These are phyloP conservation scores for Pharnaceum exiguum DNA, from an alignment of 148 eudicot genomes.

Conservation along the genomic window DNA sequence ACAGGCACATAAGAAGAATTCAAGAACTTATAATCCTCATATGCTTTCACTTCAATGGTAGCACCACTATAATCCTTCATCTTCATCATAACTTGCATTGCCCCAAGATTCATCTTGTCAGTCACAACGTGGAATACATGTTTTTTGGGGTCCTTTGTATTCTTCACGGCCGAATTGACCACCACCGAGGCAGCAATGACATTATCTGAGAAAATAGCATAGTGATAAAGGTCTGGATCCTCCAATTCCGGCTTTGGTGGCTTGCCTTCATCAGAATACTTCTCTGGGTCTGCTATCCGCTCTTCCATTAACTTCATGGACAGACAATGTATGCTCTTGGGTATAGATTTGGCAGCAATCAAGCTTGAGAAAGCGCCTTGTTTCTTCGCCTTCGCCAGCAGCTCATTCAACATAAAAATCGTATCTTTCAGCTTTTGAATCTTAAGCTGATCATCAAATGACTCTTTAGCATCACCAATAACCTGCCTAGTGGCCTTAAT, in stretches of 20 bases:
- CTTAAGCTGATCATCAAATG: constrained; percentile 88
- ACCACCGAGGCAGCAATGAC: constrained; percentile 92
- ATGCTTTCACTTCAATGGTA: constrained; percentile 86
- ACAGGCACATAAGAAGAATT: constrained; percentile 92
- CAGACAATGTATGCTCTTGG: constrained; percentile 84
- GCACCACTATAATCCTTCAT: constrained; percentile 86
- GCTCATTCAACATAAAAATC: constrained; percentile 78
- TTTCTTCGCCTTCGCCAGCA: constrained; percentile 76
- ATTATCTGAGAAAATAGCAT: constrained; percentile 88
- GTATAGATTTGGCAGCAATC: constrained; percentile 95
- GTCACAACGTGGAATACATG: constrained; percentile 97
- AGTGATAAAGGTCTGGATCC: constrained; percentile 83
- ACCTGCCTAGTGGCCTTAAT: constrained; percentile 80
- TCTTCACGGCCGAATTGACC: constrained; percentile 84
- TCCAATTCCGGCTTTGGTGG: constrained; percentile 58
- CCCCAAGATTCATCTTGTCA: constrained; percentile 93
- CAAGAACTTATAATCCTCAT: constrained; percentile 81
- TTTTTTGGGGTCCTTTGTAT: constrained; percentile 78
- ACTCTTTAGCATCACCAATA: constrained; percentile 82
- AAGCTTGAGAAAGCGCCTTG: constrained; percentile 95
- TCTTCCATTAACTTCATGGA: constrained; percentile 94
- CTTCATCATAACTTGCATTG: constrained; percentile 96
- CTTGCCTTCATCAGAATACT: constrained; percentile 72
- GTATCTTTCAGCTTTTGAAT: constrained; percentile 91
- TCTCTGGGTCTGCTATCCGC: constrained; percentile 66